Evolutionary conservation across 805 yeast species (phyloP), one percentile per base, ranked within the genome.

Genomic region (Saccharomycopsis malanga): DNA sequence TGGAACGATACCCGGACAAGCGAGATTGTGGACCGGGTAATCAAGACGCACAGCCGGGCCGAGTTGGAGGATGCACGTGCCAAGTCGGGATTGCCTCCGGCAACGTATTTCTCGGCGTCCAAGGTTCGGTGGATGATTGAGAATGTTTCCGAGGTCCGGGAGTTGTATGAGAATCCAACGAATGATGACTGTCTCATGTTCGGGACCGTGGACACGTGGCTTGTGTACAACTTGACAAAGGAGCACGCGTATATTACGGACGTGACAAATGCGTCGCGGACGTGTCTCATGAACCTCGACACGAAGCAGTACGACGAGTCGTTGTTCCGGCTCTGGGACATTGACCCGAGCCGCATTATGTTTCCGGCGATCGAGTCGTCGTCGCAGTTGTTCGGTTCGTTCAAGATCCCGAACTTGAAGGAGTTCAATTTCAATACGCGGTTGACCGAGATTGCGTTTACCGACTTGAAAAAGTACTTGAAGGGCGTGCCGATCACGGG

Each of bases 1-100:
- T 89, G 98, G 98, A 86, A 91, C 53, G 98, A 89, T 67, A 85
- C 95, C 35, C 76, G 98, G 60, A 91, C 95, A 35, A 67, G 84
- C 7, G 77, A 72, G 17, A 73, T 85, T 42, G 88, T 87, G 45
- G 75, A 76, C 53, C 75, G 79, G 54, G 71, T 83, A 61, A 74
- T 74, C 56, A 67, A 71, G 49, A 70, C 70, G 55, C 71, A 75
- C 22, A 70, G 80, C 22, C 72, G 70, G 38, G 80, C 74, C 27
- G 71, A 71, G 42, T 73, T 84, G 53, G 77, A 73, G 38, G 71
- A 70, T 46, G 70, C 87, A 56, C 72, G 76, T 57, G 69, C 74
- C 55, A 77, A 74, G 56, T 82, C 87, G 37, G 98, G 98, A 7
- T 74, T 89, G 57, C 96, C 96, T 27, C 69, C 89, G 39, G 83